These are phyloP conservation scores for Diutina siamensis DNA, from an alignment of 1,139 yeast genomes.

Conservation along the genomic window DNA sequence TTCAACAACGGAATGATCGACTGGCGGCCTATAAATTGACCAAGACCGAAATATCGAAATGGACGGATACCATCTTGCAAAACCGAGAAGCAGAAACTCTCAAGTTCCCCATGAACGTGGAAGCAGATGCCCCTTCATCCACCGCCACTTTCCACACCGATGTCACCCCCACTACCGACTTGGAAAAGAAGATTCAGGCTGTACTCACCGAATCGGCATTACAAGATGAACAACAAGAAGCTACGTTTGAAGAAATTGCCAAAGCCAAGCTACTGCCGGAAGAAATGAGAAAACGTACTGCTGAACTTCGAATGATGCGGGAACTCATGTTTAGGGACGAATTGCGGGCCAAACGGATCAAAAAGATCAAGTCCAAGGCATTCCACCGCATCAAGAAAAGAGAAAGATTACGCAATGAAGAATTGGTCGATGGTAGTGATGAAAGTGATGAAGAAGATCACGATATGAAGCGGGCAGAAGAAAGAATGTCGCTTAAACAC, in stretches of 20 bases:
- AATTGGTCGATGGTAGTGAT: conserved; percentile 46
- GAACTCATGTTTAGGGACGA: conserved; percentile 96
- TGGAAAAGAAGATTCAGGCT: conserved; percentile 55
- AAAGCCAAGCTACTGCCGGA: conserved; percentile 74
- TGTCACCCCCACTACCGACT: conserved; percentile 26
- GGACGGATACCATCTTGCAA: conserved; percentile 75
- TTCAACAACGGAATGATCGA: conserved; percentile 80
- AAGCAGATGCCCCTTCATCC: conserved; percentile 6
- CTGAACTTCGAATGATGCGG: conserved; percentile 82
- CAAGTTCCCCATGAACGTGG: conserved; percentile 44
- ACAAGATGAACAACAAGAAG: conserved; percentile 61
- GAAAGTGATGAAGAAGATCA: conserved; percentile 46
- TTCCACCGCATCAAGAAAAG: conserved; percentile 80
- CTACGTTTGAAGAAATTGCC: conserved; percentile 79
- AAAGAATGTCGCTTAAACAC: conserved; percentile 86
- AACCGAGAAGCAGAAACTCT: conserved; percentile 80
- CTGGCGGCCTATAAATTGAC: conserved; percentile 85
- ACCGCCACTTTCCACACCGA: neutral
- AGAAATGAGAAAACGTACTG: conserved; percentile 66
- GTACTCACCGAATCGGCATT: conserved; percentile 57
- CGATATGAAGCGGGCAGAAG: conserved; percentile 68
- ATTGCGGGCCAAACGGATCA: conserved; percentile 77
- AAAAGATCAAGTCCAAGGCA: conserved; percentile 87
- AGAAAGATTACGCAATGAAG: conserved; percentile 62
- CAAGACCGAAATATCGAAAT: conserved; percentile 73